Evolutionary conservation across 2,329 filamentous ascomycete species (phyloP).

Genomic region (Didymella segeticola): DNA sequence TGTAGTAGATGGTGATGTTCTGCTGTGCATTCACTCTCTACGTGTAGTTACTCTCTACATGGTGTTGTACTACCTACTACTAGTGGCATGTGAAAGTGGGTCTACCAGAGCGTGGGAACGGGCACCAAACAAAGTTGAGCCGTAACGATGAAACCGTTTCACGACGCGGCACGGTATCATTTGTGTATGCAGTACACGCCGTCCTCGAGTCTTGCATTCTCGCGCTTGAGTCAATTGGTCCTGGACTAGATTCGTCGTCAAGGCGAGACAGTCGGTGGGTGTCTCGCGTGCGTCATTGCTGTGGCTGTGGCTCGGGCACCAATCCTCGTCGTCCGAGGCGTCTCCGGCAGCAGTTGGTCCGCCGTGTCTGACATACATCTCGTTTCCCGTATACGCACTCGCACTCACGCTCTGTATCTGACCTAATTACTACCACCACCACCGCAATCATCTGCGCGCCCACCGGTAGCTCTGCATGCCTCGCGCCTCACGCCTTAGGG

Average conservation of each 20-base stretch:
- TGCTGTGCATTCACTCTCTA: no score
- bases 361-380: constrained; percentile 13
- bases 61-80: not conserved
- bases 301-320: constrained; percentile 17
- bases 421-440: no score
- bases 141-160: not conserved
- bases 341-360: constrained; percentile 9
- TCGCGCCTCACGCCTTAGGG: not conserved
- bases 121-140: not conserved
- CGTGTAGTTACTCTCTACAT: no score
- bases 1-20: no score
- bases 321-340: not conserved
- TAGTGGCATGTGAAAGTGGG: constrained; percentile 16
- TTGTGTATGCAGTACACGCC: no score
- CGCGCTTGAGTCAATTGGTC: not conserved
- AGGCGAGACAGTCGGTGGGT: no score
- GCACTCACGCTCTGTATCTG: not conserved
- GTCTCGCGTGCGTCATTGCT: not conserved
- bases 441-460: not conserved
- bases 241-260: no score
- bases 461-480: constrained; percentile 7
- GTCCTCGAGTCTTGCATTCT: no score
- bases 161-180: no score
- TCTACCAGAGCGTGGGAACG: constrained; percentile 2
- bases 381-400: not conserved